Evolutionary conservation across 768 basidiomycete genomes (phyloP), one percentile per base, ranked within the genome.

Genomic region (Calvatia gigantea): DNA sequence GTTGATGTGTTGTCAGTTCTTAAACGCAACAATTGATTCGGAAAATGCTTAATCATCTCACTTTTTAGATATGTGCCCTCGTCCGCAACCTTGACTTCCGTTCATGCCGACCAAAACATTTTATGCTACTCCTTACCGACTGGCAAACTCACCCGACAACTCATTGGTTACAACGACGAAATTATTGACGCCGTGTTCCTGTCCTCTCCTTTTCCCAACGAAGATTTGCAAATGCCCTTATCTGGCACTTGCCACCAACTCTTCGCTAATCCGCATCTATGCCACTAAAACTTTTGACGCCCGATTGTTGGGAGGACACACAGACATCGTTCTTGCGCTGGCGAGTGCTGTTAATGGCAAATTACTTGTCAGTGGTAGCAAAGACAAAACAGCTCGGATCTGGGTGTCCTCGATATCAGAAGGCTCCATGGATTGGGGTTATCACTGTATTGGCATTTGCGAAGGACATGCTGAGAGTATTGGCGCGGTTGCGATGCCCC

Each of bases 141-240:
- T 1, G 79, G 78, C 29, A 73, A 79, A 7, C 72, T 91, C 23
- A 74, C 78, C 2, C 87, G 90, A 15, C 96, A 98, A 62, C 73
- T 98, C 61, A 86, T 98, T 63, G 97, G 97, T 0, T 99, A 89
- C 78, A 98, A 98, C 69, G 97, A 99, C 70, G 96, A 98, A 70
- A 94, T 98, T 61, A 89, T 98, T 48, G 97, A 98, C 64, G 82
- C 86, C 4, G 77, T 81, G 25, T 92, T 94, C 72, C 78, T 99
- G 56, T 82, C 81, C 42, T 67, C 74, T 19, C 63, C 60, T 6
- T 61, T 60, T 27, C 59, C 64, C 5, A 28, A 60, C 0, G 49
- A 67, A 1, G 62, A 59, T 32, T 56, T 59, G 21, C 67, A 66
- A 50, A 91, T n/a, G 94, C 67, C 79, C 85, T 1, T 87, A 91